Base-by-base conservation (phyloP, 1,284 basidiomycete species). In the Ustilago tritici region DNA sequence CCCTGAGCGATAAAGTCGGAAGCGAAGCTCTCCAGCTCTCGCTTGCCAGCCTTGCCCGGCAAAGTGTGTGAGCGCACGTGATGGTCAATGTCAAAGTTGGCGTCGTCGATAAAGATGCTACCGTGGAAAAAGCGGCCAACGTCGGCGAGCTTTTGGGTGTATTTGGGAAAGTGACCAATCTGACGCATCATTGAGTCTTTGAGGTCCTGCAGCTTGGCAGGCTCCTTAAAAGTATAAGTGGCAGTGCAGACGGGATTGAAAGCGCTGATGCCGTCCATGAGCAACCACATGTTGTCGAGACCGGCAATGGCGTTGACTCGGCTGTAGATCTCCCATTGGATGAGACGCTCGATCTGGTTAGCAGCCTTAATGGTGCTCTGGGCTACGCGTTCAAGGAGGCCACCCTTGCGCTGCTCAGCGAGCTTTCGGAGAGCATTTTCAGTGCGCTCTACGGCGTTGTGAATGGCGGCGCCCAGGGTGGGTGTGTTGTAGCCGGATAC, bases 191-290 rank as follows among this genome's bases (percentile, higher is more conserved):
- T 56, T 11, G 77, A 70, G 4, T 68, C 67, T 12, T 72, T 50
- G 41, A 83, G 52, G 8, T 69, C 56, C 4, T 70, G 60, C 28
- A 74, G 58, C 28, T 73, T 61, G 12, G 78, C 40, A 2, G 74
- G 69, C 4, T 77, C 28, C 9, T 75, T 72, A 54, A 85, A 82
- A 9, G 67, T 78, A 55, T 81, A 84, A 3, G 77, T 81, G 6
- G 79, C 81, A 23, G 78, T 68, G 68, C 83, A 85, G 28, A 82
- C 80, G 2, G 84, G 83, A 52, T 84, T 82, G 70, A 85, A 85
- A 17, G 59, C 49, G 50, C 62, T 75, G 40, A 77, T 74, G 14
- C 64, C 65, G 47, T 69, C 64, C 4, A 84, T 65, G 59, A 80
- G 65, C 14, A 82, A 65, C 79, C 78, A 80, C 77, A 82, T 79